Conservation (phyloP, 495 filamentous ascomycete genomes). For the Xylaria nigripes region DNA sequence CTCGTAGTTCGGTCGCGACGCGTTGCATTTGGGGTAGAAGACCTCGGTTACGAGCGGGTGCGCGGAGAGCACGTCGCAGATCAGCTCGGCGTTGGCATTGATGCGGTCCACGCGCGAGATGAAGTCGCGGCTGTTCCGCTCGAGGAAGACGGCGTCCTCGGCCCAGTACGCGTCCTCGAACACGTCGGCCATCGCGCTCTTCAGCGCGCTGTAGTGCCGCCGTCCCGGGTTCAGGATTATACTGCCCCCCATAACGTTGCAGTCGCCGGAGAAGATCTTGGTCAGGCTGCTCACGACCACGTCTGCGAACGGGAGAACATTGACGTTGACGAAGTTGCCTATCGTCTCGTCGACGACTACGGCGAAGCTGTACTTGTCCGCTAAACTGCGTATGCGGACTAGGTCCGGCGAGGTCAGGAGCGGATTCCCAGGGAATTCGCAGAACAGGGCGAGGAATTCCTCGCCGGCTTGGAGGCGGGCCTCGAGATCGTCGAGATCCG, state of each 20-base stretch:
- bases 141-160: slow-evolving; percentile 88
- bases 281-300: slow-evolving; percentile 89
- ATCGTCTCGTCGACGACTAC: slow-evolving; percentile 94
- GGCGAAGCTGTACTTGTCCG: slow-evolving; percentile 78
- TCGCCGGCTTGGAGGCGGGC: slow-evolving; percentile 61
- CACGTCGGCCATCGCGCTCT: slow-evolving; percentile 49
- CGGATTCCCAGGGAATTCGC: slow-evolving; percentile 91
- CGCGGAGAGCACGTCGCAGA: slow-evolving; percentile 56
- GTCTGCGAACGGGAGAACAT: slow-evolving; percentile 82
- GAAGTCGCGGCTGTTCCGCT: slow-evolving; percentile 93
- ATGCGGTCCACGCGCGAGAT: slow-evolving; percentile 72
- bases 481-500: slow-evolving; percentile 85
- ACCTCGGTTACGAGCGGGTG: slow-evolving; percentile 64
- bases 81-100: slow-evolving; percentile 76
- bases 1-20: slow-evolving; percentile 66
- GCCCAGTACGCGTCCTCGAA: slow-evolving; percentile 91
- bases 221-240: slow-evolving; percentile 76
- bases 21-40: slow-evolving; percentile 75
- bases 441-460: slow-evolving; percentile 76
- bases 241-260: slow-evolving; percentile 96
- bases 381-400: slow-evolving; percentile 64
- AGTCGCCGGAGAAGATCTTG: slow-evolving; percentile 94
- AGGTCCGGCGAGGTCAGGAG: slow-evolving; percentile 80
- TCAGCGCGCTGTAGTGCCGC: slow-evolving; percentile 60
- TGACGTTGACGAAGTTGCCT: slow-evolving; percentile 91